Evolutionary conservation across 1,284 basidiomycete species (phyloP).

Genomic region (Cystobasidium slooffiae): DNA sequence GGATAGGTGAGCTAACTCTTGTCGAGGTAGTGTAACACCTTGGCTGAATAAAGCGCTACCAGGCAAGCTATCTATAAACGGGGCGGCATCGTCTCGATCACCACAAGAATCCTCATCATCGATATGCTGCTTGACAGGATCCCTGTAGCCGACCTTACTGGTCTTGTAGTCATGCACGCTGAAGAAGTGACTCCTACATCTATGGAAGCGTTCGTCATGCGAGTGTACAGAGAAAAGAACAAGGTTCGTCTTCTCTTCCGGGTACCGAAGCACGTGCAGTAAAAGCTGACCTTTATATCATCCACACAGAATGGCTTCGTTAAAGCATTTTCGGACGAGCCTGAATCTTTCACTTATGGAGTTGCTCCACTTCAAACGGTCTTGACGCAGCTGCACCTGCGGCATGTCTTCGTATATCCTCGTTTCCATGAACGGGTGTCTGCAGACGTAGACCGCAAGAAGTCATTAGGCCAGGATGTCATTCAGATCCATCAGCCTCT

Average conservation of each 20-base stretch:
- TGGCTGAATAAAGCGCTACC: conserved; percentile 3
- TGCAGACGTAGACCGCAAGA: conserved; percentile 73
- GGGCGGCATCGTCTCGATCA: conserved; percentile 89
- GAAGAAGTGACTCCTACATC: conserved; percentile 84
- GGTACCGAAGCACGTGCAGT: conserved; percentile 3
- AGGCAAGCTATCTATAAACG: conserved; percentile 83
- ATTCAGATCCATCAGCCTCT: conserved; percentile 88
- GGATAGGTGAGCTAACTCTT: conserved; percentile 66
- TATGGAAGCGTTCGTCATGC: conserved; percentile 82
- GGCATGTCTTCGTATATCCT: conserved; percentile 88
- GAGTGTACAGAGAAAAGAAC: conserved; percentile 85
- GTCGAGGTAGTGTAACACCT: background rate
- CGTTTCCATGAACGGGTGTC: conserved; percentile 91
- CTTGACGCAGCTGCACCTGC: conserved; percentile 87
- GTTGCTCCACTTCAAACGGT: conserved; percentile 88
- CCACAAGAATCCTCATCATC: conserved; percentile 89
- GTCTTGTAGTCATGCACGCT: conserved; percentile 90
- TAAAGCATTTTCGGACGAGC: conserved; percentile 96
- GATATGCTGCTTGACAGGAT: conserved; percentile 89
- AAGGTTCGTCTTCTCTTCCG: conserved; percentile 55
- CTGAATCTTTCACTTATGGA: conserved; percentile 90
- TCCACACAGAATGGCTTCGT: conserved; percentile 74
- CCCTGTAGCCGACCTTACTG: conserved; percentile 82
- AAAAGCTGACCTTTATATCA: background rate
- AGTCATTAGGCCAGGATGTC: conserved; percentile 71